Percentiles rank a stretch among this genome's conserved stretches.
These are phyloP conservation scores for Corynespora cassiicola DNA, from an alignment of 2,329 filamentous ascomycete genomes.

Conservation along the genomic window DNA sequence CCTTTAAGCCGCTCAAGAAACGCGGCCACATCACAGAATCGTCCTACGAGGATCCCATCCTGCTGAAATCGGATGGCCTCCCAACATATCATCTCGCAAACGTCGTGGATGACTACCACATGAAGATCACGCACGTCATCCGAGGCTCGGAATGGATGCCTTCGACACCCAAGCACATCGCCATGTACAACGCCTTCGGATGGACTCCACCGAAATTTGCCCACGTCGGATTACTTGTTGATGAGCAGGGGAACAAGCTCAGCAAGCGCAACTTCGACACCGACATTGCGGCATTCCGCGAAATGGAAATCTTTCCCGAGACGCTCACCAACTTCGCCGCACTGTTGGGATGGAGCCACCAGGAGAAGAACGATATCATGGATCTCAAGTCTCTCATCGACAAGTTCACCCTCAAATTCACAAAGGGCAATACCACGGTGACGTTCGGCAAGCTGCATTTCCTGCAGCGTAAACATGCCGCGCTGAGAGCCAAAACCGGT, in stretches of 20 bases:
- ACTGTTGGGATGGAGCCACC: conserved; percentile 82
- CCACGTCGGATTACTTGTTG: conserved; percentile 57
- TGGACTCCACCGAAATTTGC: conserved; percentile 57
- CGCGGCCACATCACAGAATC: conserved; percentile 48
- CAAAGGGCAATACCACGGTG: conserved; percentile 86
- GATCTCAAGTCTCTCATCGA: conserved; percentile 73
- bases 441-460: conserved; percentile 80
- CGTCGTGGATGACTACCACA: conserved; percentile 92
- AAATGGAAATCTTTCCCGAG: conserved; percentile 68
- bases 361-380: conserved; percentile 72
- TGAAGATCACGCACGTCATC: conserved; percentile 96
- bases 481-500: conserved; percentile 53
- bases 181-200: conserved; percentile 58
- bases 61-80: conserved; percentile 89
- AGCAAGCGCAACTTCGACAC: conserved; percentile 83
- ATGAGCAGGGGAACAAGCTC: conserved; percentile 56
- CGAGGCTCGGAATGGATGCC: conserved; percentile 96
- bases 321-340: conserved; percentile 81
- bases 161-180: conserved; percentile 81
- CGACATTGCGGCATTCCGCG: conserved; percentile 64
- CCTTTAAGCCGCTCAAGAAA: conserved; percentile 37
- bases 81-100: conserved; percentile 98
- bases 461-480: conserved; percentile 76
- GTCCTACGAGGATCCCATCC: conserved; percentile 80
- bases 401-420: conserved; percentile 86